These are phyloP conservation scores for Rutstroemia sp. DNA, from an alignment of 2,329 filamentous ascomycete genomes.

Conservation along the genomic window DNA sequence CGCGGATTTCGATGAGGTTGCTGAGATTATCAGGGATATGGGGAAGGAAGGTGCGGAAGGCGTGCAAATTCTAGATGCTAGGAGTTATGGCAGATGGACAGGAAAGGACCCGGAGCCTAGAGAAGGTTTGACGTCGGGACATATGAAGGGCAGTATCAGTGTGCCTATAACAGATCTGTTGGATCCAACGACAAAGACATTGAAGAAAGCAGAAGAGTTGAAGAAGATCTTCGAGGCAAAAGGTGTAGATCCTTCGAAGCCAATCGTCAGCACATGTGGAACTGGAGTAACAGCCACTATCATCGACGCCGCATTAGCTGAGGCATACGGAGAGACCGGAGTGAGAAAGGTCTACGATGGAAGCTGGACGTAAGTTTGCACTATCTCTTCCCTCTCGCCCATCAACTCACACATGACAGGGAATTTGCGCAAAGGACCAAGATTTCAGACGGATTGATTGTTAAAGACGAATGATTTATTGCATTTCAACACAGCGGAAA, in stretches of 20 bases:
- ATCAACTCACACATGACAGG: slow-evolving; percentile 31
- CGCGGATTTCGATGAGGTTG: slow-evolving; percentile 75
- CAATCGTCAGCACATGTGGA: slow-evolving; percentile 83
- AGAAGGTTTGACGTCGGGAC: slow-evolving; percentile 77
- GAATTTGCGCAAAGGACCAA: slow-evolving; percentile 62
- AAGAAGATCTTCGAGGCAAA: slow-evolving; percentile 70
- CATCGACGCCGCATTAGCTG: slow-evolving; percentile 76
- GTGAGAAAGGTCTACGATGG: slow-evolving; percentile 82
- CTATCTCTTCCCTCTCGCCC: not conserved
- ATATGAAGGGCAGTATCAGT: slow-evolving; percentile 83
- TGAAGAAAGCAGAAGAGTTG: slow-evolving; percentile 66
- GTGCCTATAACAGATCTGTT: slow-evolving; percentile 75
- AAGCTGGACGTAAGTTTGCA: slow-evolving; percentile 83
- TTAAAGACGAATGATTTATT: slow-evolving; percentile 35
- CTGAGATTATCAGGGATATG: slow-evolving; percentile 64
- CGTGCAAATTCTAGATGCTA: slow-evolving; percentile 83
- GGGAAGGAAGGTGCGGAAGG: slow-evolving; percentile 79
- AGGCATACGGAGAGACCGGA: slow-evolving; percentile 64
- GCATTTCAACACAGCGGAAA: slow-evolving; percentile 7
- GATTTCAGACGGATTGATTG: slow-evolving; percentile 54
- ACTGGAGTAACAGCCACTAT: slow-evolving; percentile 91
- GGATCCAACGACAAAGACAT: slow-evolving; percentile 74
- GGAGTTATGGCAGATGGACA: slow-evolving; percentile 70
- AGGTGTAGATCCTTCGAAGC: slow-evolving; percentile 69
- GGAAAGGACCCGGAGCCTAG: slow-evolving; percentile 82